Evolutionary conservation across 306 rosid species (phyloP).

Genomic region (Begonia masoniana): DNA sequence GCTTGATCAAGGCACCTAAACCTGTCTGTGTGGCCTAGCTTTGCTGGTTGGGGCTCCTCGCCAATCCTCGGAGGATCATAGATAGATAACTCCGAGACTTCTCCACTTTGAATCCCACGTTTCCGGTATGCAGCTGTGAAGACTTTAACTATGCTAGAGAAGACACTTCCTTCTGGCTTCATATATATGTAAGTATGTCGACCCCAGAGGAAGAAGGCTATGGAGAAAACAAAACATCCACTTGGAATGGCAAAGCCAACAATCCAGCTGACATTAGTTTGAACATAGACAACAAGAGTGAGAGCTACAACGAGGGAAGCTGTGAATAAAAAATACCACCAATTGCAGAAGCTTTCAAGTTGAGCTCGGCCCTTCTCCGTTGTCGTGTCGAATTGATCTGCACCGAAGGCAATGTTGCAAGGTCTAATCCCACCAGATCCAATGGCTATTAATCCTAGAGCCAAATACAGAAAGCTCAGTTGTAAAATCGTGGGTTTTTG

Average conservation of each 20-base stretch:
- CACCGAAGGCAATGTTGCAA: conserved; percentile 69
- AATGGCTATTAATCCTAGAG: conserved; percentile 27
- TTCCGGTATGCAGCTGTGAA: conserved; percentile 22
- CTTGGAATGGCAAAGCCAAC: conserved; percentile 42
- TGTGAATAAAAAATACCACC: conserved; percentile 53
- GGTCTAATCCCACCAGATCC: conserved; percentile 55
- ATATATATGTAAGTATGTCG: conserved; percentile 13
- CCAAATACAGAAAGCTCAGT: conserved; percentile 23
- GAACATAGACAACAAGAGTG: conserved; percentile 33
- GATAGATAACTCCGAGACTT: too few species aligned
- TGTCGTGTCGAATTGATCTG: conserved; percentile 43
- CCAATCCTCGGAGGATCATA: conserved; percentile 7
- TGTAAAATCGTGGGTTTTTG: conserved; percentile 19
- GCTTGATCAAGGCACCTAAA: conserved; percentile 34
- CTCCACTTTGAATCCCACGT: background rate
- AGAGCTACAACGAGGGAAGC: conserved; percentile 37
- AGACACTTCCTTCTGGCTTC: conserved; percentile 33
- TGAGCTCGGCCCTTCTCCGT: conserved; percentile 36
- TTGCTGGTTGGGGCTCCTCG: conserved; percentile 1
- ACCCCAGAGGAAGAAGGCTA: conserved; percentile 25
- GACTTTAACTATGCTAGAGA: conserved; percentile 27
- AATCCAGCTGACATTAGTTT: conserved; percentile 43
- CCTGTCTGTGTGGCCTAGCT: conserved; percentile 23
- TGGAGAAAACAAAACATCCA: conserved; percentile 27
- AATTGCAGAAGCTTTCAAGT: conserved; percentile 50